These are phyloP conservation scores for Phytophthora aleatoria DNA, from an alignment of 352 stramenopile genomes.

Conservation along the genomic window DNA sequence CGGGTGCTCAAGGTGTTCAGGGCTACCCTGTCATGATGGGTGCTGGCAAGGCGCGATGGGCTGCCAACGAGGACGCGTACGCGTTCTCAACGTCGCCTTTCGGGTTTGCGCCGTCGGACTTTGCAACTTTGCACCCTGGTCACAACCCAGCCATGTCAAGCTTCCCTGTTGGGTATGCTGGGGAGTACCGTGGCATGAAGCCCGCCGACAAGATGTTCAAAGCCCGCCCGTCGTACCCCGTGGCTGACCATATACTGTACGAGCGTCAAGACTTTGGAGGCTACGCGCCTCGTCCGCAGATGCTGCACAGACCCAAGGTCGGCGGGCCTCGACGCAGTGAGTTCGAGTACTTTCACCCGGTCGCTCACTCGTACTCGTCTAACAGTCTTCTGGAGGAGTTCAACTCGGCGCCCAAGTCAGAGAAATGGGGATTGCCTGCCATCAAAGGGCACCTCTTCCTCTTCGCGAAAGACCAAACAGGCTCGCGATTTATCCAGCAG, in stretches of 20 bases:
- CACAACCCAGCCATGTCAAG: constrained; percentile 15
- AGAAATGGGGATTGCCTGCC: constrained; percentile 81
- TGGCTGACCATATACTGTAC: constrained; percentile 33
- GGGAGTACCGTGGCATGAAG: constrained; percentile 28
- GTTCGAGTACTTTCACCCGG: constrained; percentile 53
- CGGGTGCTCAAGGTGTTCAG: constrained; percentile 24
- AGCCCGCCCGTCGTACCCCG: constrained; percentile 27
- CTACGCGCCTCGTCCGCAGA: constrained; percentile 29
- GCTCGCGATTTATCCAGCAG: constrained; percentile 89
- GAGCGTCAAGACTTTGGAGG: constrained; percentile 30
- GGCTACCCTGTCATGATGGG: constrained; percentile 30
- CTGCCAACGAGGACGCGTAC: constrained; percentile 28
- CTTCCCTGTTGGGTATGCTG: constrained; percentile 27
- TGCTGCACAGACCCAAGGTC: constrained; percentile 42
- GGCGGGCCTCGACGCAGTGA: constrained; percentile 32
- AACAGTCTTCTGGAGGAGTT: constrained; percentile 86
- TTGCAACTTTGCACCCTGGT: constrained; percentile 21
- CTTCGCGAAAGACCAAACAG: constrained; percentile 87
- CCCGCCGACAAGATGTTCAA: constrained; percentile 28
- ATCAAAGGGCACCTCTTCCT: constrained; percentile 87
- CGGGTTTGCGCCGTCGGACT: constrained; percentile 33
- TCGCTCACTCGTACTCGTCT: constrained; percentile 69
- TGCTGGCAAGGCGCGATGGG: constrained; percentile 28
- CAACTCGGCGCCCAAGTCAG: constrained; percentile 61
- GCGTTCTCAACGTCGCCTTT: constrained; percentile 29